Conservation (phyloP, 2,329 filamentous ascomycete species). For the Paecilomyces fulvus region DNA sequence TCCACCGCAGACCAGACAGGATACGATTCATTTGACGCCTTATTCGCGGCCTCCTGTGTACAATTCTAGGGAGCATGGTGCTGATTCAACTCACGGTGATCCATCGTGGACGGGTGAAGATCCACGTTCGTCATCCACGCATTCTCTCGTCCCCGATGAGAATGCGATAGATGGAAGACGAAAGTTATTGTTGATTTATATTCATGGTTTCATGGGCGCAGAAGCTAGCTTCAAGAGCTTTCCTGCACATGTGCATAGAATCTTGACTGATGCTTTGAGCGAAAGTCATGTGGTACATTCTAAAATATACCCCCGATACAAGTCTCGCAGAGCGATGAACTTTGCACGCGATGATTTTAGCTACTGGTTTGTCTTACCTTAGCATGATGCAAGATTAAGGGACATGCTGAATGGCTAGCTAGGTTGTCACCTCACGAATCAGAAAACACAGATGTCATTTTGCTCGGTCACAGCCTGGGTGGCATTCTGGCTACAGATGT, state of each 20-base stretch:
- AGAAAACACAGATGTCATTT: constrained; percentile 64
- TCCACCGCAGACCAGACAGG: background rate
- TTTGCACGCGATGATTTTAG: constrained; percentile 77
- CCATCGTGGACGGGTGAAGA: constrained; percentile 1
- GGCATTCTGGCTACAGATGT: constrained; percentile 76
- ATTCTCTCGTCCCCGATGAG: constrained; percentile 1
- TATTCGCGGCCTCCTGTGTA: background rate
- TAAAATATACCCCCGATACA: constrained; percentile 49
- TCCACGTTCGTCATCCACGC: background rate
- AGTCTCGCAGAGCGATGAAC: constrained; percentile 39
- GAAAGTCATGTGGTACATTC: constrained; percentile 76
- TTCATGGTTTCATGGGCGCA: constrained; percentile 86
- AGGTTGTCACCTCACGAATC: constrained; percentile 70
- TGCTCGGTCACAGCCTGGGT: constrained; percentile 86
- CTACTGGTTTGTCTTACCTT: constrained; percentile 47
- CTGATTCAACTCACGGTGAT: constrained; percentile 9
- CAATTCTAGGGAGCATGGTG: constrained; percentile 8
- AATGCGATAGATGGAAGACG: constrained; percentile 21
- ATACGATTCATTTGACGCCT: background rate
- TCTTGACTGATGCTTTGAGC: constrained; percentile 56
- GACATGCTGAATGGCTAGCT: background rate
- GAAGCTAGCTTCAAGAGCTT: constrained; percentile 83
- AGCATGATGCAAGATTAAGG: background rate
- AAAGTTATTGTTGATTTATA: constrained; percentile 66
- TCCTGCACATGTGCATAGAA: constrained; percentile 74